Conservation (phyloP, 495 filamentous ascomycete genomes). For the Penicillium roqueforti region DNA sequence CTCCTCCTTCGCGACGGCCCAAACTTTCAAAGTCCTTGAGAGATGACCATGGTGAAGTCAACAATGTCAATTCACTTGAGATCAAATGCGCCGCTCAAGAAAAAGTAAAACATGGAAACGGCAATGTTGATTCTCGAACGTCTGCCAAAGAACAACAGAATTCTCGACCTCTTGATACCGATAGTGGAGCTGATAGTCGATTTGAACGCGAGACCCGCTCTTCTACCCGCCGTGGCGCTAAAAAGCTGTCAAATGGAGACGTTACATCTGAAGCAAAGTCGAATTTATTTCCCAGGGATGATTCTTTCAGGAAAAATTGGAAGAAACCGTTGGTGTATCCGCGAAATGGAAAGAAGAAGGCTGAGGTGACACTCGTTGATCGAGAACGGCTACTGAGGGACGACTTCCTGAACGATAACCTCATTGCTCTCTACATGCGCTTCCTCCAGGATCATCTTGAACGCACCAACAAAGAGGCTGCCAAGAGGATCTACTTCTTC, state of each 20-base stretch:
- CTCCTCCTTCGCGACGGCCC: background rate
- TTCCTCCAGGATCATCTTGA: slow-evolving; percentile 65
- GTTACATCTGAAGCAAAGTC: slow-evolving; percentile 6
- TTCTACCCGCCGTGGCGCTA: slow-evolving; percentile 22
- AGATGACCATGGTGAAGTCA: slow-evolving; percentile 2
- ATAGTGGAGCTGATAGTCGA: slow-evolving; percentile 24
- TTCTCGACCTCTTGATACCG: background rate
- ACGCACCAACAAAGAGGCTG: slow-evolving; percentile 49
- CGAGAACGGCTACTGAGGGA: slow-evolving; percentile 74
- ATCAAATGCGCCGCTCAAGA: background rate
- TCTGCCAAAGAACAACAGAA: slow-evolving; percentile 2
- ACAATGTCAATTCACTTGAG: background rate
- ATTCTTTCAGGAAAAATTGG: slow-evolving; percentile 29
- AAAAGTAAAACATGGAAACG: background rate
- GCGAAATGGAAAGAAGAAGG: slow-evolving; percentile 60
- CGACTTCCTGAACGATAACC: slow-evolving; percentile 89
- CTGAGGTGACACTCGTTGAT: slow-evolving; percentile 74
- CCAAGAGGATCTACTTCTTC: slow-evolving; percentile 73
- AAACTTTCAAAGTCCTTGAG: background rate
- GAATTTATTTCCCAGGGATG: slow-evolving; percentile 5
- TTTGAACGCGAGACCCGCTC: slow-evolving; percentile 29
- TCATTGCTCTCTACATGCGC: slow-evolving; percentile 81
- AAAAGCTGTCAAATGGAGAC: slow-evolving; percentile 1
- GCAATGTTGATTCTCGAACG: background rate
- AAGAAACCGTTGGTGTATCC: slow-evolving; percentile 66